Evolutionary conservation across 169 alveolate genomes (phyloP), one percentile per base, ranked within the genome.

Genomic region (Plasmodium chabaudi): DNA sequence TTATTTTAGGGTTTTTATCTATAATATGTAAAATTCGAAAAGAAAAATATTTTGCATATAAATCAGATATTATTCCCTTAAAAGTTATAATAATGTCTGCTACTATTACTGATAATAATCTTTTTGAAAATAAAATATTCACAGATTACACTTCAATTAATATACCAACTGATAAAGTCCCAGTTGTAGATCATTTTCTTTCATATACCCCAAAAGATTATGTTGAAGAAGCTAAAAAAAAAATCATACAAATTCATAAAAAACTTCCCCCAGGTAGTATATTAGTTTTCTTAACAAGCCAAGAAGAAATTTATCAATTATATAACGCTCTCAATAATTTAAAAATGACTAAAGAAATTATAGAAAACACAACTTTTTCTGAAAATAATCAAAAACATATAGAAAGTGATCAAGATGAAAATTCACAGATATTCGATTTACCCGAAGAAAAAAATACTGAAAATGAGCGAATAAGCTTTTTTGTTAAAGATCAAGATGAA

Each of bases 61-160:
- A 63, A 70, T 88, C 87, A 21, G 71, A 71, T 79, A 56, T 73
- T 44, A 90, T 92, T 27, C 98, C 98, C 44, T 86, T 96, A 23
- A 97, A 98, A 88, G 92, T 98, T 93, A 96, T 99, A 57, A 98
- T 99, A 60, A 99, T 99, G 99, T 96, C 99, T 49, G 99, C 99
- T n/a, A 98, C 99, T 7, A 91, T 94, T 49, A 56, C 90, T 47
- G 94, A 86, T n/a, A 94, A 74, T 34, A 92, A 87, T 44, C 86
- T 94, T 87, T 69, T 93, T 87, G 91, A 87, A 39, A 65, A 89
- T 63, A 64, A 91, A 51, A 74, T 93, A 13, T 94, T 92, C 61
- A 63, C 77, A 61, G 77, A 89, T 57, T 57, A 61, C 57, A 71
- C 74, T n/a, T 65, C 93, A n/a, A 65, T 84, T 23, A 94, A 94